A percentile compares a stretch with the other conserved stretches of the same genome.
phyloP scores from a whole-genome alignment of 1,284 basidiomycete genomes.

The Tremellales sp. region DNA sequence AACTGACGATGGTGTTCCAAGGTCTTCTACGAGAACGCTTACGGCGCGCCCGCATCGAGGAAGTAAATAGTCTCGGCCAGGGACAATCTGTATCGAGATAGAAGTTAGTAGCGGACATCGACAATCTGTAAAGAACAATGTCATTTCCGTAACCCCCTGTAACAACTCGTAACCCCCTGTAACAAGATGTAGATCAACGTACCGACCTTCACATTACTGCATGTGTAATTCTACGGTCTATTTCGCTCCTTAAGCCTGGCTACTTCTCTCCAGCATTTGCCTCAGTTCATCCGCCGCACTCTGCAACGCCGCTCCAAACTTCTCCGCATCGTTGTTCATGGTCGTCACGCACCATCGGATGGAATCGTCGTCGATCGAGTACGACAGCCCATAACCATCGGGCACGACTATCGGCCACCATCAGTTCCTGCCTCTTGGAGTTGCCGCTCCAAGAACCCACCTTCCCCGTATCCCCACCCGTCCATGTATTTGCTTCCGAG shows the following conservation, averaged over 20 bases:
- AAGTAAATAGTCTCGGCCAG: too few relatives aligned
- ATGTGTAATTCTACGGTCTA: conserved; percentile 1
- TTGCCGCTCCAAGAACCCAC: conserved; percentile 50
- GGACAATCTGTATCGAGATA: too few relatives aligned
- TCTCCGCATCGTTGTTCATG: conserved; percentile 59
- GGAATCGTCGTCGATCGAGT: conserved; percentile 81
- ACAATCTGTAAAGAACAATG: conserved; percentile 4
- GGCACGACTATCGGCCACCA: conserved; percentile 61
- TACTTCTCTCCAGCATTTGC: conserved; percentile 65
- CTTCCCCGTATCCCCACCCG: conserved; percentile 97
- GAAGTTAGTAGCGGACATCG: too few relatives aligned
- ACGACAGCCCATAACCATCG: conserved; percentile 90
- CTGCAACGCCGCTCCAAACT: conserved; percentile 66
- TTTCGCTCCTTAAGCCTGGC: background rate
- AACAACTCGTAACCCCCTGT: background rate
- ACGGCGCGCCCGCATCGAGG: too few relatives aligned
- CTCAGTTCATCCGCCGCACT: conserved; percentile 75
- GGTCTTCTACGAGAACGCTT: too few relatives aligned
- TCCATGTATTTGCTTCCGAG: conserved; percentile 78
- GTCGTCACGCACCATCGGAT: conserved; percentile 93
- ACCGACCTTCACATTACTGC: conserved; percentile 1
- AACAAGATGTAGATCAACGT: background rate
- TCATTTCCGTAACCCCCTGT: background rate
- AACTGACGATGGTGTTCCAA: too few relatives aligned
- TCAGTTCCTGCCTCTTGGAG: conserved; percentile 1